Evolutionary conservation across 2,329 filamentous ascomycete genomes (phyloP), one percentile per base, ranked within the genome.

Genomic region (Cryphonectria carpinicola): DNA sequence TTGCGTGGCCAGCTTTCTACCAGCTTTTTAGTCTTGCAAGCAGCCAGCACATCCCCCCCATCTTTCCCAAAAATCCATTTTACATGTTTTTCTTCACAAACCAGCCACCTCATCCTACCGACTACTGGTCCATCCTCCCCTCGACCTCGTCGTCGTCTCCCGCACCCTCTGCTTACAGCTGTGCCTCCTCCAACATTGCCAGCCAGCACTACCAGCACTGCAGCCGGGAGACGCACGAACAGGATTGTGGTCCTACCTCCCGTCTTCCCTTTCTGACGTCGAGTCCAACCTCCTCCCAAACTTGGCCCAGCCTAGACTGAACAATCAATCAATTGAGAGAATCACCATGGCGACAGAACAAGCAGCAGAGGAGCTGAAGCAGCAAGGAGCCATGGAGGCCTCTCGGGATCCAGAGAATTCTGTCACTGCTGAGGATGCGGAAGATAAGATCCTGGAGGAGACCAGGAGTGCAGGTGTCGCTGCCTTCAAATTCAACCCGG

Each of bases 401-500:
- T 90, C 94, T 69, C 86, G 86, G 73, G 87, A 97, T 79, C 90
- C 93, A 49, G 82, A 92, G 75, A 92, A 86, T 78, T 83, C 81
- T 61, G 87, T 94, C 74, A 88, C 89, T 54, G 85, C 93, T 63
- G 88, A 92, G 56, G 89, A 91, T 74, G 93, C 93, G 43, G 88
- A 97, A 82, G 86, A 88, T 75, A 88, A 88, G 76, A 87, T 98
- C 65, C 86, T 97, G 37, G 85, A 93, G 68, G 90, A 97, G 80
- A 93, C 93, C 75, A 89, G 87, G 77, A 91, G 92, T 76, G 93
- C 92, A 17, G 96, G 96, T 58, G 89, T 92, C 35, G 84, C 91
- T 41, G 95, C 94, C 74, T 96, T 93, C 79, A 88, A 90, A 73
- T 99, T 98, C 82, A 88, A 99, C 78, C 94, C 96, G 0, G 83